phyloP scores from a whole-genome alignment of 2,329 filamentous ascomycete species.

The Dactylellina sp. region DNA sequence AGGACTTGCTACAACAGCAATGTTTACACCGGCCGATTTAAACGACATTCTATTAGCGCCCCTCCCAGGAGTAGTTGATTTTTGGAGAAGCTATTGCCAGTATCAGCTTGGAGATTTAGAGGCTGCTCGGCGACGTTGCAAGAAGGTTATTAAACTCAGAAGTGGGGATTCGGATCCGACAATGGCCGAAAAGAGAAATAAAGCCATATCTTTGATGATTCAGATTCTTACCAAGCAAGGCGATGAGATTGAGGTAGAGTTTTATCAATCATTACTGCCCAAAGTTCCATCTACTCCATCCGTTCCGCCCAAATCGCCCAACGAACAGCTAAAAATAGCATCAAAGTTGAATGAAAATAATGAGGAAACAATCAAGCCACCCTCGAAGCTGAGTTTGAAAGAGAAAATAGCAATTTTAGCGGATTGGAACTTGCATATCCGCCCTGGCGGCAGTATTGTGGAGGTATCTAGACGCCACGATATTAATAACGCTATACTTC shows the following conservation, averaged over 20 bases:
- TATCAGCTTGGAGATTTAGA: neutral
- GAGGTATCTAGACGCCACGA: neutral
- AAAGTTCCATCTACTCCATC: too few relatives aligned
- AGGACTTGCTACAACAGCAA: neutral
- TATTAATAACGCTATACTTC: neutral
- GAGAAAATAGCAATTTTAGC: neutral
- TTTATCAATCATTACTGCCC: constrained; percentile 9
- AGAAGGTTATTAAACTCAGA: constrained; percentile 10
- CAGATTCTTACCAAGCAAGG: neutral
- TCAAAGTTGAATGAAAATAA: neutral
- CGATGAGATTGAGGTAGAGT: constrained; percentile 2
- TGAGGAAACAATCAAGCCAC: neutral
- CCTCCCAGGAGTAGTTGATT: neutral
- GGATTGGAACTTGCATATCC: neutral
- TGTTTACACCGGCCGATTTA: neutral
- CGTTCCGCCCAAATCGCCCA: neutral
- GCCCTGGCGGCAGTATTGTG: neutral
- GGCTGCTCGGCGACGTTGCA: neutral
- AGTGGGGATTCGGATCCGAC: neutral
- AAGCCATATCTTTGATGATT: constrained; percentile 2
- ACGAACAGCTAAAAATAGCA: neutral
- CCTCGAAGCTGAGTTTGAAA: neutral
- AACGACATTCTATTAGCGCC: neutral
- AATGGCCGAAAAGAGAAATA: neutral
- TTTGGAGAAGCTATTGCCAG: constrained; percentile 1